phyloP scores from a whole-genome alignment of 2,329 filamentous ascomycete genomes.

The Neofusicoccum sp. region DNA sequence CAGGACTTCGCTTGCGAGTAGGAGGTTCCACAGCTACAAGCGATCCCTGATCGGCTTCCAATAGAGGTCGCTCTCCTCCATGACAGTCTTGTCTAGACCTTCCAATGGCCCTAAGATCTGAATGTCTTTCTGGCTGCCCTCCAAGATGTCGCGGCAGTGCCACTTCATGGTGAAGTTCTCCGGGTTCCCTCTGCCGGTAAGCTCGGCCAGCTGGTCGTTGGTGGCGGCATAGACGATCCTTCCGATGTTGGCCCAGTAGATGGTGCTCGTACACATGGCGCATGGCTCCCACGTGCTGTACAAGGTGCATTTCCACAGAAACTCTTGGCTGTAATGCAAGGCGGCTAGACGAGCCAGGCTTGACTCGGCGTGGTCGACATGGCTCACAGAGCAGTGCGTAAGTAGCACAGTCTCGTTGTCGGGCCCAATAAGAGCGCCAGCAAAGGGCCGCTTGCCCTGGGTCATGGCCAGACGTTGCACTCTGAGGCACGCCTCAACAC shows the following conservation, averaged over 20 bases:
- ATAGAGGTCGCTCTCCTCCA: constrained; percentile 51
- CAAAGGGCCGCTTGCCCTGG: constrained; percentile 54
- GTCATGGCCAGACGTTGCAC: constrained; percentile 49
- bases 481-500: constrained; percentile 42
- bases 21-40: neutral
- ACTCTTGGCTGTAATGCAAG: constrained; percentile 51
- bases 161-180: constrained; percentile 58
- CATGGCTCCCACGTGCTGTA: constrained; percentile 60
- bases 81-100: constrained; percentile 48
- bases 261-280: constrained; percentile 54
- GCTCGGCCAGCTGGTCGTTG: constrained; percentile 48
- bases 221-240: constrained; percentile 55
- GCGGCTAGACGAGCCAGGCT: constrained; percentile 54
- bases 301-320: constrained; percentile 53
- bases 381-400: constrained; percentile 54
- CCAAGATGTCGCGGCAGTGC: constrained; percentile 52
- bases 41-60: constrained; percentile 37
- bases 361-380: constrained; percentile 57
- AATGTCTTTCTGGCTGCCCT: constrained; percentile 52
- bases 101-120: constrained; percentile 54
- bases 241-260: constrained; percentile 58
- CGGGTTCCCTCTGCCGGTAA: constrained; percentile 52
- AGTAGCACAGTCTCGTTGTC: constrained; percentile 54
- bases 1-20: neutral
- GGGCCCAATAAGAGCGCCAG: constrained; percentile 51